Conservation (phyloP, 352 stramenopile genomes). For the Phytophthora tentaculata region DNA sequence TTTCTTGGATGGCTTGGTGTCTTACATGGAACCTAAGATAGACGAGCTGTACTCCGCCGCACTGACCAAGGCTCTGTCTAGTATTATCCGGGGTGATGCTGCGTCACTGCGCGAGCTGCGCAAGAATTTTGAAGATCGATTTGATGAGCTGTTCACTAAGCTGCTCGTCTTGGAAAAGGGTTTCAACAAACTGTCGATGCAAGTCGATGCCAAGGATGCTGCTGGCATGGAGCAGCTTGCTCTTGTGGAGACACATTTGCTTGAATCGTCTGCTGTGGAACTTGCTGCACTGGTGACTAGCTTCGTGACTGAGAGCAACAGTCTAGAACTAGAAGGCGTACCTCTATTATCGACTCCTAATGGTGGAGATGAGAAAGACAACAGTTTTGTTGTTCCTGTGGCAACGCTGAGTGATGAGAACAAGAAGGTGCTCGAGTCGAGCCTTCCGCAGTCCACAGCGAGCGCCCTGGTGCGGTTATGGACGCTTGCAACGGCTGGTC, state of each 20-base stretch:
- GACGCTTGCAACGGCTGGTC: conserved; percentile 68
- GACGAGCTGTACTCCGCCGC: conserved; percentile 58
- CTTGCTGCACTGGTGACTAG: conserved; percentile 64
- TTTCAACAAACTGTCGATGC: conserved; percentile 69
- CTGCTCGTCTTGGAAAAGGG: conserved; percentile 70
- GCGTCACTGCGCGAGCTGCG: conserved; percentile 69
- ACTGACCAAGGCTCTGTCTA: conserved; percentile 61
- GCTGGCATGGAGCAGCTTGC: conserved; percentile 54
- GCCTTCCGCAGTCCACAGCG: conserved; percentile 54
- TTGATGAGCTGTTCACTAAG: conserved; percentile 64
- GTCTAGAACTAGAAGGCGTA: conserved; percentile 62
- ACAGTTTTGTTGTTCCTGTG: conserved; percentile 21
- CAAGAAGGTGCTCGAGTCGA: conserved; percentile 70
- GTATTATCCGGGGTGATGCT: conserved; percentile 76
- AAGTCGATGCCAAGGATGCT: conserved; percentile 58
- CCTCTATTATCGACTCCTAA: conserved; percentile 35
- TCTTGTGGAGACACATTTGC: conserved; percentile 56
- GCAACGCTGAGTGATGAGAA: conserved; percentile 61
- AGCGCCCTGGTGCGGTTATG: conserved; percentile 66
- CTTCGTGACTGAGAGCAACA: conserved; percentile 72
- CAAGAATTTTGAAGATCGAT: conserved; percentile 78
- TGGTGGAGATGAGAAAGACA: conserved; percentile 10
- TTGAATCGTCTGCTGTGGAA: conserved; percentile 56
- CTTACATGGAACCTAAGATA: conserved; percentile 51
- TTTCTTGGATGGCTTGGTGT: conserved; percentile 60